phyloP scores from a whole-genome alignment of 208 protist species.

The Entamoeba nuttalli region DNA sequence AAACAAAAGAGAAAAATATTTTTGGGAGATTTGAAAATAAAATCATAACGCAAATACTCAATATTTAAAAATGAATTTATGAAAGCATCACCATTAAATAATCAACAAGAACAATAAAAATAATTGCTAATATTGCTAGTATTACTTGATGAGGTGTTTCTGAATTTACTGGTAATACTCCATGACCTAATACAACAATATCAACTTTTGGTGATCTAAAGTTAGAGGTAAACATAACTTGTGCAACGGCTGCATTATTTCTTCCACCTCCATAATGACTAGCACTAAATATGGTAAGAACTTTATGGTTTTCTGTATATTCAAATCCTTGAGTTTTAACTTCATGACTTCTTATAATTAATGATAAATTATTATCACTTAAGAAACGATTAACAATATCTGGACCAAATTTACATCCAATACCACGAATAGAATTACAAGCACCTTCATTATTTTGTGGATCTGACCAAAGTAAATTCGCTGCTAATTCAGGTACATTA shows the following conservation, averaged over 20 bases:
- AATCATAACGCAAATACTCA: too few species aligned
- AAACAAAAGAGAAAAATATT: too few species aligned
- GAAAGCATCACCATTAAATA: not conserved
- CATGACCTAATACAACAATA: not conserved
- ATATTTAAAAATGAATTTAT: not conserved
- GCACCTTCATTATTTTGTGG: not conserved
- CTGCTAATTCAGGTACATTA: not conserved
- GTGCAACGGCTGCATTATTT: not conserved
- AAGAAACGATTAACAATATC: not conserved
- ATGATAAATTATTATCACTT: not conserved
- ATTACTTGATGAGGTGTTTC: not conserved
- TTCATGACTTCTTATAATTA: not conserved
- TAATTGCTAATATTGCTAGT: not conserved
- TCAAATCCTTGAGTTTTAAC: not conserved
- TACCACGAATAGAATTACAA: not conserved
- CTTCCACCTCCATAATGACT: not conserved
- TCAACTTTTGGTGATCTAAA: not conserved
- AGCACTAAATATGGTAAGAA: not conserved
- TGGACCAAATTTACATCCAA: not conserved
- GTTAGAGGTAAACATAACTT: not conserved
- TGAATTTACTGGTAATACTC: not conserved
- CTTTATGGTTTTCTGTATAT: not conserved
- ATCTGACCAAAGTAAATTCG: not conserved
- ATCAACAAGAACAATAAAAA: not conserved
- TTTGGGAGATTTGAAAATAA: too few species aligned